Conservation (phyloP, 1,284 basidiomycete species). For the Neonothopanus nambi region DNA sequence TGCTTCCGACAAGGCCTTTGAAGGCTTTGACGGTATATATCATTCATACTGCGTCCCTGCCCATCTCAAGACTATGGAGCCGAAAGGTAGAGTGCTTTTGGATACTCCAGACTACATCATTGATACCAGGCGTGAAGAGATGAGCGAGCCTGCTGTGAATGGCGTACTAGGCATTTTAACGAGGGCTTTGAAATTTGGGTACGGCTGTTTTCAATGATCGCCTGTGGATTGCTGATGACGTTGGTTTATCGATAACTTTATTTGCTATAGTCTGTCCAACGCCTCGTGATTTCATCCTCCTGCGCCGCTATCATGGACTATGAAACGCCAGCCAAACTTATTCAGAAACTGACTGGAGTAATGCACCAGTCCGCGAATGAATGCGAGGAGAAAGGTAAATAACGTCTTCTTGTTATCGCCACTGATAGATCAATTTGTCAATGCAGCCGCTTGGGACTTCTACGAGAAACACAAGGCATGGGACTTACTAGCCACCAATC, state of each 20-base stretch:
- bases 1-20: slow-evolving; percentile 66
- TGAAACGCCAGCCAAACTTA: slow-evolving; percentile 26
- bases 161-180: slow-evolving; percentile 62
- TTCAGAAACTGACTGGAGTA: slow-evolving; percentile 67
- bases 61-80: slow-evolving; percentile 36
- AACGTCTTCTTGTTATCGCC: neutral
- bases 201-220: slow-evolving; percentile 17
- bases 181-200: slow-evolving; percentile 53
- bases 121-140: slow-evolving; percentile 33
- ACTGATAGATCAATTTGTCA: neutral
- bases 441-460: slow-evolving; percentile 26
- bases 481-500: slow-evolving; percentile 24
- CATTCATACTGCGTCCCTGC: slow-evolving; percentile 54
- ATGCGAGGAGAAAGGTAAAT: slow-evolving; percentile 51
- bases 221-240: slow-evolving; percentile 1
- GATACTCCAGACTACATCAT: no score
- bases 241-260: slow-evolving; percentile 24
- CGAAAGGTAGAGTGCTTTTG: slow-evolving; percentile 31
- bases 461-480: slow-evolving; percentile 20
- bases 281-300: slow-evolving; percentile 62
- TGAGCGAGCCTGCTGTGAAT: slow-evolving; percentile 63
- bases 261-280: slow-evolving; percentile 54
- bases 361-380: slow-evolving; percentile 49
- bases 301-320: slow-evolving; percentile 25
- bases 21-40: slow-evolving; percentile 63